phyloP scores from a whole-genome alignment of 768 basidiomycete species.

The Calvatia gigantea region DNA sequence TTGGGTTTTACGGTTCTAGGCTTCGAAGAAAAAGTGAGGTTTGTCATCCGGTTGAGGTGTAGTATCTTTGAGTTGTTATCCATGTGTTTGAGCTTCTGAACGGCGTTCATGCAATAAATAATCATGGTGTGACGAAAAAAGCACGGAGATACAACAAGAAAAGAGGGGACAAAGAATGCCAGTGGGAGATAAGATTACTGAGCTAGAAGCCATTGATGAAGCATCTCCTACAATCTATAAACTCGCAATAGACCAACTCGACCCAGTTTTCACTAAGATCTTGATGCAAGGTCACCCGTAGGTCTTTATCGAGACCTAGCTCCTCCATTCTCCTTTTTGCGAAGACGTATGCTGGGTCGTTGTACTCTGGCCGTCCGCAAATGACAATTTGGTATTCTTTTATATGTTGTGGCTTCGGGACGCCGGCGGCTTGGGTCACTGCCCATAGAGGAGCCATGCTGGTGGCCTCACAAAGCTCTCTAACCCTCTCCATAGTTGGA shows the following conservation, averaged over 20 bases:
- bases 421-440: conserved; percentile 25
- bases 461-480: conserved; percentile 21
- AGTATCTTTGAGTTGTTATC: too few species aligned
- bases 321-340: conserved; percentile 7
- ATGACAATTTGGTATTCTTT: conserved; percentile 25
- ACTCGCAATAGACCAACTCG: conserved; percentile 14
- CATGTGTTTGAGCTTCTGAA: too few species aligned
- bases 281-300: conserved; percentile 12
- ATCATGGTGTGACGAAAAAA: neutral
- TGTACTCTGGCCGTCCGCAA: conserved; percentile 10
- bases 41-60: too few species aligned
- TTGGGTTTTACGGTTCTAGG: neutral
- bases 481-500: conserved; percentile 24
- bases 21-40: too few species aligned
- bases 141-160: neutral
- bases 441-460: conserved; percentile 20
- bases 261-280: conserved; percentile 12
- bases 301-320: conserved; percentile 13
- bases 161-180: neutral
- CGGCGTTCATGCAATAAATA: neutral
- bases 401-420: conserved; percentile 20
- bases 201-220: neutral
- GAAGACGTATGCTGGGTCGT: neutral
- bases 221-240: neutral
- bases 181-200: neutral